Percentiles rank a stretch among this genome's conserved stretches.
phyloP scores from a whole-genome alignment of 371 early-diverging fungal genomes.

The Batkoa obscura region DNA sequence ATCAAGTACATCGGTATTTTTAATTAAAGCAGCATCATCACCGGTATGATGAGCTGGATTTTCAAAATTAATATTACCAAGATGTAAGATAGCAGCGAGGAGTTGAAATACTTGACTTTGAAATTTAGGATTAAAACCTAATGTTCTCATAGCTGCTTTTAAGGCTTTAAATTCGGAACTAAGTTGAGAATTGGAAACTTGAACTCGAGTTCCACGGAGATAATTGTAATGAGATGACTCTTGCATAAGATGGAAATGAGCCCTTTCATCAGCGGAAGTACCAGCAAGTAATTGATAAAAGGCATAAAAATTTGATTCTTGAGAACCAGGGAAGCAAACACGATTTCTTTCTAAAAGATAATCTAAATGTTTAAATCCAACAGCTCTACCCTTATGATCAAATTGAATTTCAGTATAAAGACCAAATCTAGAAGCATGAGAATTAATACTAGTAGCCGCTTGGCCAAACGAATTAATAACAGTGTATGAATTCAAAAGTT shows the following conservation, averaged over 20 bases:
- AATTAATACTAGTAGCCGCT: slow-evolving; percentile 41
- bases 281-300: slow-evolving; percentile 65
- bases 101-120: slow-evolving; percentile 67
- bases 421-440: slow-evolving; percentile 53
- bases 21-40: slow-evolving; percentile 47
- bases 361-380: slow-evolving; percentile 64
- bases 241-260: slow-evolving; percentile 24
- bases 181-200: slow-evolving; percentile 6
- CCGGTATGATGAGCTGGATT: slow-evolving; percentile 32
- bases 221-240: slow-evolving; percentile 29
- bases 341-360: slow-evolving; percentile 73
- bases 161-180: slow-evolving; percentile 12
- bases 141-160: slow-evolving; percentile 47
- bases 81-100: slow-evolving; percentile 70
- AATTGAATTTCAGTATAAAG: slow-evolving; percentile 75
- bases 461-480: slow-evolving; percentile 63
- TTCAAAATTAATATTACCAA: slow-evolving; percentile 76
- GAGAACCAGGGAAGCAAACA: slow-evolving; percentile 23
- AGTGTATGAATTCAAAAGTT: slow-evolving; percentile 40
- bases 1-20: slow-evolving; percentile 52
- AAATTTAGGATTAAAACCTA: slow-evolving; percentile 65
- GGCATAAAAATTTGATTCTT: slow-evolving; percentile 69
- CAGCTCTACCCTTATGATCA: slow-evolving; percentile 56
- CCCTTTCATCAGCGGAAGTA: slow-evolving; percentile 29
- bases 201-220: slow-evolving; percentile 13